Evolutionary conservation across 768 basidiomycete species (phyloP).

Genomic region (Sutorius australiensis): DNA sequence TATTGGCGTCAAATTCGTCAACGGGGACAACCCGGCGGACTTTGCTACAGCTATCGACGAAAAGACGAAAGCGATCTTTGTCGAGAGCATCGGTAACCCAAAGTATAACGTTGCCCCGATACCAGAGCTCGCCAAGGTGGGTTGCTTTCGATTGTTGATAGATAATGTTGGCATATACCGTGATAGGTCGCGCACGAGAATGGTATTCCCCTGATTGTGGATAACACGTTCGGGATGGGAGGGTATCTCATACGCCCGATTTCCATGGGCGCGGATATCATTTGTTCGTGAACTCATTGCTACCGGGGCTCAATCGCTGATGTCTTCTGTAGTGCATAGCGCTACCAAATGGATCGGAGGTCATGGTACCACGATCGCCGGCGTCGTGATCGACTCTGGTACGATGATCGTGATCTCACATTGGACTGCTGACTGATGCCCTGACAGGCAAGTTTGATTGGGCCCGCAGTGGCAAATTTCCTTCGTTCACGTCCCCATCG

Average conservation of each 20-base stretch:
- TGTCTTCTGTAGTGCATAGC: slow-evolving; percentile 49
- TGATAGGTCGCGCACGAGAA: slow-evolving; percentile 63
- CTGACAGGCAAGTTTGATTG: slow-evolving; percentile 57
- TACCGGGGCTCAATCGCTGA: neutral
- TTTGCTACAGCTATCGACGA: slow-evolving; percentile 70
- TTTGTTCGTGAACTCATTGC: slow-evolving; percentile 38
- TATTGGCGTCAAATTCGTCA: slow-evolving; percentile 44
- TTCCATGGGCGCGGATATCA: slow-evolving; percentile 72
- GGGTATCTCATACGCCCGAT: slow-evolving; percentile 67
- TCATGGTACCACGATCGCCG: slow-evolving; percentile 76
- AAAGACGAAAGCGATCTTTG: slow-evolving; percentile 71
- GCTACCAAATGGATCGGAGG: slow-evolving; percentile 86
- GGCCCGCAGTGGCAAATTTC: slow-evolving; percentile 64
- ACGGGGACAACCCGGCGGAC: slow-evolving; percentile 48
- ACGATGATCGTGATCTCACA: neutral
- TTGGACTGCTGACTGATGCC: neutral
- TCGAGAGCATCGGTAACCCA: slow-evolving; percentile 80
- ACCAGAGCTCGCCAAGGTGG: slow-evolving; percentile 63
- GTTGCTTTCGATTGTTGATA: neutral
- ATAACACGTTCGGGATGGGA: slow-evolving; percentile 77
- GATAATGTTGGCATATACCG: neutral
- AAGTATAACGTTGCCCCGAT: slow-evolving; percentile 67
- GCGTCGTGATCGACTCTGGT: slow-evolving; percentile 72
- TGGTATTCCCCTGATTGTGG: slow-evolving; percentile 74
- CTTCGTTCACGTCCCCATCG: slow-evolving; percentile 67